Conservation (phyloP, 352 stramenopile species). For the Globisporangium cylindrosporum region DNA sequence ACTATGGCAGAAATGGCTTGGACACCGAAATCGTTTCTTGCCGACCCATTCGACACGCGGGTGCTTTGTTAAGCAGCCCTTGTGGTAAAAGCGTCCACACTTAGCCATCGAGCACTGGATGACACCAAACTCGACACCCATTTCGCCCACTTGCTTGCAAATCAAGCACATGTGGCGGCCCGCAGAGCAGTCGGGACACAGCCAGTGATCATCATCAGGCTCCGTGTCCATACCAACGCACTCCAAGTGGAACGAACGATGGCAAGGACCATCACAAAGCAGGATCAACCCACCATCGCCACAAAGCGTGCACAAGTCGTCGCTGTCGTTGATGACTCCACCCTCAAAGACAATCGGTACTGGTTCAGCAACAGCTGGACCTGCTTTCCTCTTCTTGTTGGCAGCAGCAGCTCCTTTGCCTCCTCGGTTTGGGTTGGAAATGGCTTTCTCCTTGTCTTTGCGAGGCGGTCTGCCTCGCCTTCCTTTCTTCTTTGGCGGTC, state of each 20-base stretch:
- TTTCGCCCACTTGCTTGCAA: conserved; percentile 89
- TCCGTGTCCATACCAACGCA: conserved; percentile 87
- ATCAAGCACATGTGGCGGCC: conserved; percentile 91
- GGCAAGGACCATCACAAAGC: conserved; percentile 90
- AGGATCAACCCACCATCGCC: conserved; percentile 90
- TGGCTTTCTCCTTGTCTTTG: conserved; percentile 31
- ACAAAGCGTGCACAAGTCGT: conserved; percentile 91
- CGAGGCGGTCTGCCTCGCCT: conserved; percentile 27
- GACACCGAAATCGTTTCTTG: conserved; percentile 88
- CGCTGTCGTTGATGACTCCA: conserved; percentile 78
- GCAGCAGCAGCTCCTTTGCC: conserved; percentile 18
- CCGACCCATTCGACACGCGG: conserved; percentile 82
- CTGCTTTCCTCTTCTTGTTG: conserved; percentile 28
- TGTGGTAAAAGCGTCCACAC: conserved; percentile 93
- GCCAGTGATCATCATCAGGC: conserved; percentile 84
- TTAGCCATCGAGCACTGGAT: conserved; percentile 90
- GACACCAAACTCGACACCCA: conserved; percentile 88
- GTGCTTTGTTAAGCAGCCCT: conserved; percentile 76
- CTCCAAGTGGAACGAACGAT: conserved; percentile 91
- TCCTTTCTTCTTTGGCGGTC: conserved; percentile 28
- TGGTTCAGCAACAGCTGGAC: neutral
- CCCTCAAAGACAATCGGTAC: conserved; percentile 38
- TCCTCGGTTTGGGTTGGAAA: conserved; percentile 16
- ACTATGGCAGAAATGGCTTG: conserved; percentile 87
- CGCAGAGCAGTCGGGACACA: conserved; percentile 87